Conservation (phyloP, 1,139 yeast genomes). For the Yamadazyma sp. region DNA sequence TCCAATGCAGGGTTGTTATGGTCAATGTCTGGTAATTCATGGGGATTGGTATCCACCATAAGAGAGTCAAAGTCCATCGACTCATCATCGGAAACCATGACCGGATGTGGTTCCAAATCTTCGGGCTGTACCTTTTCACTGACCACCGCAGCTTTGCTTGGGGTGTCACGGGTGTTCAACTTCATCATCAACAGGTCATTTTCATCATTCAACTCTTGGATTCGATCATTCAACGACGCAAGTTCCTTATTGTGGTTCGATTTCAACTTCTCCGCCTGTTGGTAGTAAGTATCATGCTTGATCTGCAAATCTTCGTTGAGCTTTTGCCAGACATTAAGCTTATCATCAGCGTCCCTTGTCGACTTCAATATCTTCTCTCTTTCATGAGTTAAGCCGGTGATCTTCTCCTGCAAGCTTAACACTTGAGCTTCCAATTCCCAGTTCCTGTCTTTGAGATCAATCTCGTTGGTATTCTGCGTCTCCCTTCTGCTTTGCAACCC, state of each 20-base stretch:
- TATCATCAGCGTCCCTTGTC: conserved; percentile 32
- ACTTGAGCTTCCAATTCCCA: conserved; percentile 75
- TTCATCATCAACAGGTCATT: conserved; percentile 55
- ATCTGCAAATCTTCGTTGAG: conserved; percentile 51
- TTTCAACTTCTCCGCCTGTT: conserved; percentile 36
- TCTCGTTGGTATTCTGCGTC: conserved; percentile 37
- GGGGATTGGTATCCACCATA: conserved; percentile 31
- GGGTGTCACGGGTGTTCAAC: conserved; percentile 17
- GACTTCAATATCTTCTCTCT: conserved; percentile 33
- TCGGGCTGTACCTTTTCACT: conserved; percentile 9
- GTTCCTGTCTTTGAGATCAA: conserved; percentile 62
- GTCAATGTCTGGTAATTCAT: conserved; percentile 34
- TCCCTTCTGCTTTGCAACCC: conserved; percentile 32
- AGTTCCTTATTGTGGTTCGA: conserved; percentile 39
- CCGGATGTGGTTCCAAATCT: conserved; percentile 12
- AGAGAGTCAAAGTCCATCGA: conserved; percentile 35
- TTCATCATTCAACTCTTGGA: conserved; percentile 62
- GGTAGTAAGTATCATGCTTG: conserved; percentile 36
- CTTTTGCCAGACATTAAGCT: conserved; percentile 33
- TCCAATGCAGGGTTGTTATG: conserved; percentile 57
- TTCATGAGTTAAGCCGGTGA: conserved; percentile 24
- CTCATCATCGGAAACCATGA: conserved; percentile 27
- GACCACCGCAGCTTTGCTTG: conserved; percentile 7
- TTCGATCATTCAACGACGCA: conserved; percentile 46
- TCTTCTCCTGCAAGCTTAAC: conserved; percentile 50